Evolutionary conservation across 805 yeast genomes (phyloP).

Genomic region (Diddensiella transvaalensis): DNA sequence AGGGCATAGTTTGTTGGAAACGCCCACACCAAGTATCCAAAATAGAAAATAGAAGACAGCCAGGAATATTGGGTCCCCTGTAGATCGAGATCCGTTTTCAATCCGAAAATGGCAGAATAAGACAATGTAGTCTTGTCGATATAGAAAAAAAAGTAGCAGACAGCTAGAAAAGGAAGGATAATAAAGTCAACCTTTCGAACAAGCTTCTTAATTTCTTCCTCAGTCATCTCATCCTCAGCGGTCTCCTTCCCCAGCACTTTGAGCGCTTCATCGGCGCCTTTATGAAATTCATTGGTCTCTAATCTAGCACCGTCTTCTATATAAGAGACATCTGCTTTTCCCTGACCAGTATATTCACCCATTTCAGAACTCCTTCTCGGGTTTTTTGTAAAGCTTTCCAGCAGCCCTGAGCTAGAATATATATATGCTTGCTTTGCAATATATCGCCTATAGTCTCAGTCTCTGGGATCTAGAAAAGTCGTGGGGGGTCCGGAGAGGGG

Average conservation of each 20-base stretch:
- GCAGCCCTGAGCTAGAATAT: no score
- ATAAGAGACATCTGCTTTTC: no score
- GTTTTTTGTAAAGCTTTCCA: no score
- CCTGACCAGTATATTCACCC: no score
- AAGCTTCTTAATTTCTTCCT: conserved; percentile 5
- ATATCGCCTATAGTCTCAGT: no score
- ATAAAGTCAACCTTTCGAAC: conserved; percentile 15
- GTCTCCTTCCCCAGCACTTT: not conserved
- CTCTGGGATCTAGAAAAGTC: no score
- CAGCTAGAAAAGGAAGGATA: conserved; percentile 17
- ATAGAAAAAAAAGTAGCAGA: conserved; percentile 18
- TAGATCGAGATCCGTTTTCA: conserved; percentile 41
- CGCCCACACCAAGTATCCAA: conserved; percentile 46
- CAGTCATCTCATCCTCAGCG: not conserved
- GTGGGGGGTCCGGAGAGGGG: no score
- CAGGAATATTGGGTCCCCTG: conserved; percentile 40
- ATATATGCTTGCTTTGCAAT: no score
- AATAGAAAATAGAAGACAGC: conserved; percentile 44
- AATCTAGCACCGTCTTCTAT: not conserved
- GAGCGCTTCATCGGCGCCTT: conserved; percentile 1
- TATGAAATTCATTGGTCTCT: not conserved
- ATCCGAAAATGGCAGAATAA: conserved; percentile 51
- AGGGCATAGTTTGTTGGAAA: conserved; percentile 44
- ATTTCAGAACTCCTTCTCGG: no score
- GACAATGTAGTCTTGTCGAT: conserved; percentile 50